Conservation (phyloP, 2,329 filamentous ascomycete species). For the Exophiala sp. region DNA sequence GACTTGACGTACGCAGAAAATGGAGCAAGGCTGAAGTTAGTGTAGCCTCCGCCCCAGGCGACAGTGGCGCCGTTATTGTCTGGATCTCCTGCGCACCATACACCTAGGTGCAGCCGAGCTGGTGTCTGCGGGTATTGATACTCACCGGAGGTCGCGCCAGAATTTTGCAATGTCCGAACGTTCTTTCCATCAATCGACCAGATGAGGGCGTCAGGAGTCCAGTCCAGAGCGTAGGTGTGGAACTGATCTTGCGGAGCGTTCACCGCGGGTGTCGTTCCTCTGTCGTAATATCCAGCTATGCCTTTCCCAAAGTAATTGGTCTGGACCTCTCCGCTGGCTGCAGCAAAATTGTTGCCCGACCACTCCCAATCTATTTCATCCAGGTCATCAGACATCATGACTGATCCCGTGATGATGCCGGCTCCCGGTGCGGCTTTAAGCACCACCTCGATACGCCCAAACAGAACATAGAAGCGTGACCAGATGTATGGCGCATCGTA, state of each 20-base stretch:
- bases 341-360: constrained; percentile 69
- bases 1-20: constrained; percentile 69
- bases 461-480: constrained; percentile 49
- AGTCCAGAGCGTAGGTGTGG: constrained; percentile 89
- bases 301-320: constrained; percentile 98
- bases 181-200: constrained; percentile 81
- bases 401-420: constrained; percentile 92
- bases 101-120: constrained; percentile 80
- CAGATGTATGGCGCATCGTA: constrained; percentile 46
- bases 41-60: constrained; percentile 70
- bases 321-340: constrained; percentile 61
- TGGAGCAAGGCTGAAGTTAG: constrained; percentile 59
- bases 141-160: constrained; percentile 40
- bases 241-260: constrained; percentile 67
- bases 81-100: constrained; percentile 85
- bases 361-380: constrained; percentile 98
- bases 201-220: constrained; percentile 75
- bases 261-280: constrained; percentile 69
- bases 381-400: constrained; percentile 89
- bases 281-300: constrained; percentile 69
- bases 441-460: constrained; percentile 46
- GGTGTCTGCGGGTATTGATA: constrained; percentile 90
- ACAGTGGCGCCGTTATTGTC: constrained; percentile 76
- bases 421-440: constrained; percentile 52
- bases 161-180: constrained; percentile 70